phyloP scores from a whole-genome alignment of 2,329 filamentous ascomycete species.

The Penicillium sp. region DNA sequence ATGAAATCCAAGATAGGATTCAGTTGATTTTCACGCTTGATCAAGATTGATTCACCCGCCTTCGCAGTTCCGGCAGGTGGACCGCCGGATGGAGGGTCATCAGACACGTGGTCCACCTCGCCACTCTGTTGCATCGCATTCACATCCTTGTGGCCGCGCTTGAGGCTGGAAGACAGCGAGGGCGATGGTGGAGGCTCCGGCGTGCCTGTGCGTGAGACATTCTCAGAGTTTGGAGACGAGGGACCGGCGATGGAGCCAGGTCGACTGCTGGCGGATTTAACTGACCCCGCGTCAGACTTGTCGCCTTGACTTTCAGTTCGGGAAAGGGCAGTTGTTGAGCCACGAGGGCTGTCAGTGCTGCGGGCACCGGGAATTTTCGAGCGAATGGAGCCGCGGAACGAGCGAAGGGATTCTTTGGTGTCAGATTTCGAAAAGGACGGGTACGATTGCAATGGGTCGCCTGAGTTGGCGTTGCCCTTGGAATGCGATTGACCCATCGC shows the following conservation, averaged over 20 bases:
- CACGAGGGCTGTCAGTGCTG: conserved; percentile 75
- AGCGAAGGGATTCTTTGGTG: conserved; percentile 88
- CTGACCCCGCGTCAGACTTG: conserved; percentile 73
- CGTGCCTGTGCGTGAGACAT: conserved; percentile 53
- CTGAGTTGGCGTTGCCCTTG: conserved; percentile 59
- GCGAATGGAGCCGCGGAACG: conserved; percentile 76
- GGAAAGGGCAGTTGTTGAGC: conserved; percentile 67
- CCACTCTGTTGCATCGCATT: conserved; percentile 79
- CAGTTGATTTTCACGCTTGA: conserved; percentile 74
- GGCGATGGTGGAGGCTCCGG: conserved; percentile 79
- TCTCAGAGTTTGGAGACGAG: conserved; percentile 46
- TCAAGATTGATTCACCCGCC: conserved; percentile 85
- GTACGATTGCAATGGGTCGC: conserved; percentile 75
- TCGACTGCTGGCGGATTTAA: conserved; percentile 68
- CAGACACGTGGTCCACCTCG: conserved; percentile 93
- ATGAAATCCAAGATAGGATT: conserved; percentile 65
- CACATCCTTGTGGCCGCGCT: conserved; percentile 75
- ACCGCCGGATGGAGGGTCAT: conserved; percentile 76
- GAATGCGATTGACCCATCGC: conserved; percentile 58
- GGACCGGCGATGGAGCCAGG: conserved; percentile 36
- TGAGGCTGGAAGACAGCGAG: conserved; percentile 74
- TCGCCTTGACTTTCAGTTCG: conserved; percentile 62
- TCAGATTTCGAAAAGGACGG: conserved; percentile 91
- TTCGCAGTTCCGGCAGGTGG: conserved; percentile 60
- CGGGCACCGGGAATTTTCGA: conserved; percentile 79